Conservation (phyloP, 257 asterid genomes). For the Rauvolfia tetraphylla region DNA sequence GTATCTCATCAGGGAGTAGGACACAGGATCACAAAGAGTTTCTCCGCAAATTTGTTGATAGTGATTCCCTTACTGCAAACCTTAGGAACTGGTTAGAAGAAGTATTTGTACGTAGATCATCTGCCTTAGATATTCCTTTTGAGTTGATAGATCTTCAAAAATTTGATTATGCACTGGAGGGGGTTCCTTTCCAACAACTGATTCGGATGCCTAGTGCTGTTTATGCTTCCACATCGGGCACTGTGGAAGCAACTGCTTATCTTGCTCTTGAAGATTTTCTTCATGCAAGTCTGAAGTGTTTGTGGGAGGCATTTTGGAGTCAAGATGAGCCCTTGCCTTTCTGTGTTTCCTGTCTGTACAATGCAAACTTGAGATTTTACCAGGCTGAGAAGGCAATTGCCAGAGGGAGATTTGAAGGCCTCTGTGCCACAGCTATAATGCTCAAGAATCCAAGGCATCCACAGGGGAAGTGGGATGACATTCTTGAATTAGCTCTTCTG, state of each 20-base stretch:
- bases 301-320: slow-evolving; percentile 98
- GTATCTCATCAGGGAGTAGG: slow-evolving; percentile 66
- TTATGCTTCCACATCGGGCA: slow-evolving; percentile 63
- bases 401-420: slow-evolving; percentile 68
- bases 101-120: slow-evolving; percentile 27
- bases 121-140: slow-evolving; percentile 69
- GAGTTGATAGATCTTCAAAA: slow-evolving; percentile 92
- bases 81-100: slow-evolving; percentile 63
- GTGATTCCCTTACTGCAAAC: slow-evolving; percentile 46
- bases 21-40: slow-evolving; percentile 72
- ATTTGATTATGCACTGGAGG: slow-evolving; percentile 93
- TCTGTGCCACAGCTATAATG: slow-evolving; percentile 89
- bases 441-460: slow-evolving; percentile 95
- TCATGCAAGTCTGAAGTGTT: slow-evolving; percentile 65
- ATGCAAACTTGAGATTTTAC: slow-evolving; percentile 66
- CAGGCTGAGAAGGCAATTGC: slow-evolving; percentile 84
- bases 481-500: slow-evolving; percentile 73
- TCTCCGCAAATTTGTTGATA: slow-evolving; percentile 74
- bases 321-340: slow-evolving; percentile 66
- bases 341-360: slow-evolving; percentile 63
- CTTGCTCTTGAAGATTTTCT: slow-evolving; percentile 95
- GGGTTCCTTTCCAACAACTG: slow-evolving; percentile 80
- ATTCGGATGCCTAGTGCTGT: slow-evolving; percentile 89
- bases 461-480: slow-evolving; percentile 96
- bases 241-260: slow-evolving; percentile 69